These are phyloP conservation scores for Quercus engelmannii DNA, from an alignment of 306 rosid species.

Conservation along the genomic window DNA sequence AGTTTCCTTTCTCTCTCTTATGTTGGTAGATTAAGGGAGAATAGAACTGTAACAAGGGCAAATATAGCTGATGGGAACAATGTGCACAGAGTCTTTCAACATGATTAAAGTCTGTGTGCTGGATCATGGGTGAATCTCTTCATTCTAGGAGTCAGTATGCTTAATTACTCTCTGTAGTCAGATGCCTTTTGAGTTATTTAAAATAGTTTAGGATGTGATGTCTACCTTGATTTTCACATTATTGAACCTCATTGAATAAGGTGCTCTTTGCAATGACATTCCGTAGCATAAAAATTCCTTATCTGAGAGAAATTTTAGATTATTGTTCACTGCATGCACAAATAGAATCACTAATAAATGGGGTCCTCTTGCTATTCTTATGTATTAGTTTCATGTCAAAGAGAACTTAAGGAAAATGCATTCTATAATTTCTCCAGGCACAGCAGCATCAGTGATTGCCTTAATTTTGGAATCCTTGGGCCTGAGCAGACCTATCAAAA, in stretches of 20 bases:
- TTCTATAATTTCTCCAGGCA: not conserved
- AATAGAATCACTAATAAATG: not conserved
- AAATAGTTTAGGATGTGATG: not conserved
- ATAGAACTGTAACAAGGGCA: not conserved
- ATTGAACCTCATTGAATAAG: not conserved
- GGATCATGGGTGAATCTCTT: not conserved
- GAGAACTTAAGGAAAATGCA: not conserved
- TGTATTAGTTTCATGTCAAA: not conserved
- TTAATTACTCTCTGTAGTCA: not conserved
- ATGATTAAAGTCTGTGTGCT: not conserved
- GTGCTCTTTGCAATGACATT: not conserved
- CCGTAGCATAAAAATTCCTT: not conserved
- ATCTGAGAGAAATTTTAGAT: not conserved
- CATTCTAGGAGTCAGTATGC: not conserved
- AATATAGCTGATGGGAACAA: not conserved
- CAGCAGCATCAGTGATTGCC: no score
- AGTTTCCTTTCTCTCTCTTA: not conserved
- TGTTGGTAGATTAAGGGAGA: not conserved
- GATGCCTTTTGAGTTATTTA: not conserved
- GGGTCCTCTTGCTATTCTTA: not conserved
- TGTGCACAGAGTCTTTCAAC: not conserved
- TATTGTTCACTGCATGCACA: not conserved
- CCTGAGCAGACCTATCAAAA: no score
- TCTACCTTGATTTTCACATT: not conserved
- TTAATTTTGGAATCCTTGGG: no score